Conservation (phyloP, 352 stramenopile species). For the Achlya hypogyna region DNA sequence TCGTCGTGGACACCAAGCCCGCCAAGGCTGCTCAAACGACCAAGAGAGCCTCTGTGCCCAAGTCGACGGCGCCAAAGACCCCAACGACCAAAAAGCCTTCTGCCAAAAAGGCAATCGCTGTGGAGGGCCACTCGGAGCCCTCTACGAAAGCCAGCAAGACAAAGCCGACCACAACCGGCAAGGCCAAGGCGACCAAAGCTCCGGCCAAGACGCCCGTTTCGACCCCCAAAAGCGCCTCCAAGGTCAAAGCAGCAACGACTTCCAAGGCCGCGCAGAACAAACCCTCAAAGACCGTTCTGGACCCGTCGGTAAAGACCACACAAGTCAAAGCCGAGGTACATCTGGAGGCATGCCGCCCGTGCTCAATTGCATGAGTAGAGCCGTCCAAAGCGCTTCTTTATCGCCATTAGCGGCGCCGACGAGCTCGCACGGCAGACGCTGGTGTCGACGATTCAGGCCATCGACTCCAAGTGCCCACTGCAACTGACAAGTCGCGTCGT, state of each 20-base stretch:
- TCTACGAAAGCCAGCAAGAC: neutral
- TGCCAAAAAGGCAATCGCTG: slow-evolving; percentile 2
- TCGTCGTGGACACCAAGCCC: too few relatives aligned
- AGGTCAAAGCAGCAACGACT: neutral
- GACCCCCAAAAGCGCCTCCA: neutral
- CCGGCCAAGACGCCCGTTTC: neutral
- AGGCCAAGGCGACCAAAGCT: neutral
- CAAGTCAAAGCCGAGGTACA: neutral
- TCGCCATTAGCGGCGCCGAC: slow-evolving; percentile 68
- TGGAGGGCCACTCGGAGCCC: too few relatives aligned
- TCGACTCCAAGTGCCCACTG: slow-evolving; percentile 48
- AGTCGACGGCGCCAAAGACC: neutral
- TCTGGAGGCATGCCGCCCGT: too few relatives aligned
- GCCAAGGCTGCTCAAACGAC: neutral
- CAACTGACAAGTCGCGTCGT: slow-evolving; percentile 65
- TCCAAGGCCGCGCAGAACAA: neutral
- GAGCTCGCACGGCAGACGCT: slow-evolving; percentile 44
- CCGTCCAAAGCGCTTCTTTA: slow-evolving; percentile 35
- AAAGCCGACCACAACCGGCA: neutral
- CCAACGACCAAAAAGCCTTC: neutral
- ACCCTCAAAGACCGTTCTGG: neutral
- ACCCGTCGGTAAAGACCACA: neutral
- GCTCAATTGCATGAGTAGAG: neutral
- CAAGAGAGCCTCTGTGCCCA: neutral
- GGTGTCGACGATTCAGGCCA: slow-evolving; percentile 66